Percentiles rank a stretch among this genome's conserved stretches.
phyloP scores from a whole-genome alignment of 73 alveolate species.

The Stentor roeselii region DNA sequence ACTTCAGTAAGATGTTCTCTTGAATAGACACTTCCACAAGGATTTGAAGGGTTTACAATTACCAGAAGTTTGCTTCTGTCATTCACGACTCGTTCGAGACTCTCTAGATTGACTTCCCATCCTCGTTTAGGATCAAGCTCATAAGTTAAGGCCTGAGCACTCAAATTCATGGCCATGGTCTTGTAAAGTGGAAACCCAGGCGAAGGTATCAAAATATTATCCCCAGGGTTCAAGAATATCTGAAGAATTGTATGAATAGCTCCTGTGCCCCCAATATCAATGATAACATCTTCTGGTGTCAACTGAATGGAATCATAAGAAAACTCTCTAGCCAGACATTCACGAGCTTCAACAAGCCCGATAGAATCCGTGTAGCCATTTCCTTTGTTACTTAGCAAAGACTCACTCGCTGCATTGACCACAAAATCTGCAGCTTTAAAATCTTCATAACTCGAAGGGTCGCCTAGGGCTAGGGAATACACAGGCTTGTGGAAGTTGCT shows the following conservation, averaged over 20 bases:
- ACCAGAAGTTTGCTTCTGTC: conserved; percentile 57
- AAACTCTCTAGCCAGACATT: conserved; percentile 33
- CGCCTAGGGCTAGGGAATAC: too few relatives aligned
- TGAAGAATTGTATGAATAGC: conserved; percentile 60
- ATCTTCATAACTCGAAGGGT: too few relatives aligned
- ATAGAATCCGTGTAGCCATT: too few relatives aligned
- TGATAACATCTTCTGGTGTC: conserved; percentile 60
- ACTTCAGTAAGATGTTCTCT: conserved; percentile 64
- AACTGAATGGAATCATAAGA: conserved; percentile 30
- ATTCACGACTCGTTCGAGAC: conserved; percentile 45
- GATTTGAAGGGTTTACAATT: conserved; percentile 79
- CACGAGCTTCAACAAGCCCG: conserved; percentile 37
- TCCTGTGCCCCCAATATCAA: conserved; percentile 72
- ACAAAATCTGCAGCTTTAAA: too few relatives aligned
- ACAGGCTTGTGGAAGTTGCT: too few relatives aligned
- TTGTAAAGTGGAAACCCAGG: conserved; percentile 75
- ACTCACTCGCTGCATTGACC: too few relatives aligned
- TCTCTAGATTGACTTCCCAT: conserved; percentile 66
- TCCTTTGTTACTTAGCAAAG: too few relatives aligned
- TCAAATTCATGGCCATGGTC: conserved; percentile 39
- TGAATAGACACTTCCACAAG: conserved; percentile 80
- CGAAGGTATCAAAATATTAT: conserved; percentile 76
- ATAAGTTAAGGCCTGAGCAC: conserved; percentile 52
- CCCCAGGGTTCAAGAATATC: conserved; percentile 70
- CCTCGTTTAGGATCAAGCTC: conserved; percentile 63